Evolutionary conservation across 1,139 yeast species (phyloP).

Genomic region (Zygosaccharomyces sapae): DNA sequence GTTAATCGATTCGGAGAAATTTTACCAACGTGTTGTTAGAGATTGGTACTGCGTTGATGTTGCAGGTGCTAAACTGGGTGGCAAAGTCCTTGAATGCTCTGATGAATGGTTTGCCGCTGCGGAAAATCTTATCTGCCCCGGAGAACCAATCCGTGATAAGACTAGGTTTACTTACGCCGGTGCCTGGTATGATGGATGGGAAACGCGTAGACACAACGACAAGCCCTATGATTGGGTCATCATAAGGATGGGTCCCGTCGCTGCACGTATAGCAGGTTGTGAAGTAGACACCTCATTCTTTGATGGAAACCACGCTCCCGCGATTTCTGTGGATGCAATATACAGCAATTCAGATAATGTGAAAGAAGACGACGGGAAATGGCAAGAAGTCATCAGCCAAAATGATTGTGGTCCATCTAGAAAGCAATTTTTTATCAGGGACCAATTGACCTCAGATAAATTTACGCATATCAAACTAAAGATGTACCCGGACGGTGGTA

Average conservation of each 20-base stretch:
- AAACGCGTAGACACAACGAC: slow-evolving; percentile 86
- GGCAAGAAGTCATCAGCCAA: slow-evolving; percentile 69
- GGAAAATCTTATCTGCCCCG: slow-evolving; percentile 76
- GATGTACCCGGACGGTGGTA: slow-evolving; percentile 97
- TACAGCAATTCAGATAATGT: slow-evolving; percentile 31
- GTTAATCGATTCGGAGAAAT: background rate
- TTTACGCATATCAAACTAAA: slow-evolving; percentile 78
- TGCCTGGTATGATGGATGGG: slow-evolving; percentile 99
- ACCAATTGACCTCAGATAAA: slow-evolving; percentile 49
- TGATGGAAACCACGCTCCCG: slow-evolving; percentile 93
- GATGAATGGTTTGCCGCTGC: slow-evolving; percentile 98
- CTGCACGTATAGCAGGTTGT: slow-evolving; percentile 73
- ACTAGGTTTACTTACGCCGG: slow-evolving; percentile 78
- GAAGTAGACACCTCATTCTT: slow-evolving; percentile 92
- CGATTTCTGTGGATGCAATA: slow-evolving; percentile 77
- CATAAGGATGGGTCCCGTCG: slow-evolving; percentile 74
- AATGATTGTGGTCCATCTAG: slow-evolving; percentile 85
- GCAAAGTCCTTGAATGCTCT: slow-evolving; percentile 60
- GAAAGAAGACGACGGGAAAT: slow-evolving; percentile 41
- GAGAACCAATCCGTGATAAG: slow-evolving; percentile 73
- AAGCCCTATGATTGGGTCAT: slow-evolving; percentile 84
- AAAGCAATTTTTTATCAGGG: slow-evolving; percentile 73
- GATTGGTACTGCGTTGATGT: slow-evolving; percentile 46
- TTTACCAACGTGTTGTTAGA: slow-evolving; percentile 8
- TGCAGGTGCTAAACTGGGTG: slow-evolving; percentile 81